Conservation (phyloP, 1,284 basidiomycete species). For the Farysia itapuensis region DNA sequence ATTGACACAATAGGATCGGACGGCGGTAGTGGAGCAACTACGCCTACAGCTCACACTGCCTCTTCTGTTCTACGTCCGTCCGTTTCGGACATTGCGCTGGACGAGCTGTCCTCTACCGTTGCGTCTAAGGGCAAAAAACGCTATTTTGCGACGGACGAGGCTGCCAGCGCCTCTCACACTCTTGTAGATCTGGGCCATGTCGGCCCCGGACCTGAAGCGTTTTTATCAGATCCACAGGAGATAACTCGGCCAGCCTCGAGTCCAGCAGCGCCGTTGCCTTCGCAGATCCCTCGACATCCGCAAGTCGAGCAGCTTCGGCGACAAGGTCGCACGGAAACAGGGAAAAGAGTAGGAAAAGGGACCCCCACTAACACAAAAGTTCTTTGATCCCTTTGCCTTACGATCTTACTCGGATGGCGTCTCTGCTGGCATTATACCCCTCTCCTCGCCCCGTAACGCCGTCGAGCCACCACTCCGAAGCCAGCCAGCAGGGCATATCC, state of each 20-base stretch:
- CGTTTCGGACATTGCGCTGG: slow-evolving; percentile 10
- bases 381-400: too few relatives aligned
- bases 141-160: slow-evolving; percentile 17
- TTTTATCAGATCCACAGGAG: slow-evolving; percentile 16
- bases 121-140: slow-evolving; percentile 9
- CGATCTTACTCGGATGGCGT: too few relatives aligned
- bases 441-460: too few relatives aligned
- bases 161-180: slow-evolving; percentile 7
- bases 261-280: slow-evolving; percentile 16
- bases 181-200: slow-evolving; percentile 19
- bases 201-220: slow-evolving; percentile 7
- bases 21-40: slow-evolving; percentile 15
- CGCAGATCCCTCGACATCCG: slow-evolving; percentile 25
- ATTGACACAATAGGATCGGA: slow-evolving; percentile 13
- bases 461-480: too few relatives aligned
- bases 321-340: slow-evolving; percentile 22
- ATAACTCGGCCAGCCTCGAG: slow-evolving; percentile 29
- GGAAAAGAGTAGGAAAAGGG: slow-evolving; percentile 31
- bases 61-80: slow-evolving; percentile 1
- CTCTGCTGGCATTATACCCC: too few relatives aligned
- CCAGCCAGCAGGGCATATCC: too few relatives aligned
- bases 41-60: slow-evolving; percentile 12
- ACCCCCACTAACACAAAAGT: slow-evolving; percentile 30
- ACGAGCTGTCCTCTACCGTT: slow-evolving; percentile 5
- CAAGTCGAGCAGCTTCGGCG: slow-evolving; percentile 31